Evolutionary conservation across 2,329 filamentous ascomycete species (phyloP).

Genomic region (Microsporum ferrugineum): DNA sequence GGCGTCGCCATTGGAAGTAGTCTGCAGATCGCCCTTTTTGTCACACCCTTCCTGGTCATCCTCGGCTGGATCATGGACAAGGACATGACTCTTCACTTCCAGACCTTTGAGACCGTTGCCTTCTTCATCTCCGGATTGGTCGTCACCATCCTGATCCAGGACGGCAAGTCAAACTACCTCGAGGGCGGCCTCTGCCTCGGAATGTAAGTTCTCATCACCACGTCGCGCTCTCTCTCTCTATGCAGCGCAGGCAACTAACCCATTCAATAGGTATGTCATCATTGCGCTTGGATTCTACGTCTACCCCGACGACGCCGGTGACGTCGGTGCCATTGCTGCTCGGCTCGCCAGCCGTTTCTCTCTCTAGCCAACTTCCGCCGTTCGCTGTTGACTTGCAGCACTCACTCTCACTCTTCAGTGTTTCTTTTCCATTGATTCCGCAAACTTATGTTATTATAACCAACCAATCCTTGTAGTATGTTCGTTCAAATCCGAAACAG

Average conservation of each 20-base stretch:
- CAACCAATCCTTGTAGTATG: not conserved
- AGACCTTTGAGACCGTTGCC: constrained; percentile 66
- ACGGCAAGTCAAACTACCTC: constrained; percentile 74
- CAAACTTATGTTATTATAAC: not conserved
- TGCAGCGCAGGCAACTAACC: constrained; percentile 3
- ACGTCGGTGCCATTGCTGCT: constrained; percentile 9
- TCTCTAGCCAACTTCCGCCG: not conserved
- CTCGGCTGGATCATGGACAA: constrained; percentile 65
- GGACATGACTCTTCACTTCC: constrained; percentile 68
- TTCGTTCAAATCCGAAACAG: not conserved
- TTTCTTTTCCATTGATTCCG: not conserved
- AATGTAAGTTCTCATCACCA: constrained; percentile 33
- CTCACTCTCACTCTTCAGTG: not conserved
- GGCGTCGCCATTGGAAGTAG: constrained; percentile 71
- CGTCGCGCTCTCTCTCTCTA: not conserved
- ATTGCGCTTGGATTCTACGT: constrained; percentile 40
- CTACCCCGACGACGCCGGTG: constrained; percentile 33
- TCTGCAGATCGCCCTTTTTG: constrained; percentile 71
- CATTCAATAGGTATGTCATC: constrained; percentile 29
- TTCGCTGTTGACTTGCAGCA: not conserved
- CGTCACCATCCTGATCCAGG: constrained; percentile 62
- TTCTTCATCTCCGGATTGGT: constrained; percentile 67
- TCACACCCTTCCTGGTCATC: constrained; percentile 69
- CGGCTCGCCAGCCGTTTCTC: not conserved
- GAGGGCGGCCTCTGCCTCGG: constrained; percentile 62